Evolutionary conservation across 2,329 filamentous ascomycete genomes (phyloP).

Genomic region (Xylaria sp.): DNA sequence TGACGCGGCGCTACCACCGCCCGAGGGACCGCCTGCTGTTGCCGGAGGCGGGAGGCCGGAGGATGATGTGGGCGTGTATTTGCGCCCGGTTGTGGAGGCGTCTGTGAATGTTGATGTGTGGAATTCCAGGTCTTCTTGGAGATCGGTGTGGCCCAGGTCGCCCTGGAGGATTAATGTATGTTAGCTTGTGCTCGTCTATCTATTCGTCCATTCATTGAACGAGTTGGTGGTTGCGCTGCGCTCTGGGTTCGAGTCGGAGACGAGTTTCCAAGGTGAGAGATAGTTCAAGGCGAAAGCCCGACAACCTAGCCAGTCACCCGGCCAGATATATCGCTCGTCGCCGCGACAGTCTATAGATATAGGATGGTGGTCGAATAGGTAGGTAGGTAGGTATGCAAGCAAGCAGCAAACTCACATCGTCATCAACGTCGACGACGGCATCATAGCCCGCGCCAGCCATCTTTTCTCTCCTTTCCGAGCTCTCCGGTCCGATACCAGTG

Average conservation of each 20-base stretch:
- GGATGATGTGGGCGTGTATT: slow-evolving; percentile 61
- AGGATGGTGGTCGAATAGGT: background rate
- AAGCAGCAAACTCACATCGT: slow-evolving; percentile 73
- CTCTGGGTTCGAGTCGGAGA: background rate
- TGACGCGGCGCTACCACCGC: slow-evolving; percentile 48
- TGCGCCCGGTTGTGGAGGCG: slow-evolving; percentile 61
- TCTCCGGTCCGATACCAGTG: slow-evolving; percentile 3
- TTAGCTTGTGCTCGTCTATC: background rate
- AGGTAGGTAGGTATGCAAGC: background rate
- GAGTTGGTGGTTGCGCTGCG: background rate
- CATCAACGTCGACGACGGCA: slow-evolving; percentile 96
- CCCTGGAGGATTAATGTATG: slow-evolving; percentile 66
- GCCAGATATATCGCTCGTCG: background rate
- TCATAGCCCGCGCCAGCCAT: slow-evolving; percentile 94
- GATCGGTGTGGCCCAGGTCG: slow-evolving; percentile 96
- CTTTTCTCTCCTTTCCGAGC: slow-evolving; percentile 43
- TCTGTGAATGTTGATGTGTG: slow-evolving; percentile 89
- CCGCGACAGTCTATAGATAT: background rate
- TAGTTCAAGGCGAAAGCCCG: too few species aligned
- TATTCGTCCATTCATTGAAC: background rate
- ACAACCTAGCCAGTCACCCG: background rate
- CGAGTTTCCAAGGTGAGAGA: background rate
- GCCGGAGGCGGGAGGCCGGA: slow-evolving; percentile 66
- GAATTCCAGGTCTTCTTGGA: slow-evolving; percentile 99
- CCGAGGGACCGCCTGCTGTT: slow-evolving; percentile 56